Evolutionary conservation across 768 basidiomycete species (phyloP).

Genomic region (Xerocomus brunneocitrinus): DNA sequence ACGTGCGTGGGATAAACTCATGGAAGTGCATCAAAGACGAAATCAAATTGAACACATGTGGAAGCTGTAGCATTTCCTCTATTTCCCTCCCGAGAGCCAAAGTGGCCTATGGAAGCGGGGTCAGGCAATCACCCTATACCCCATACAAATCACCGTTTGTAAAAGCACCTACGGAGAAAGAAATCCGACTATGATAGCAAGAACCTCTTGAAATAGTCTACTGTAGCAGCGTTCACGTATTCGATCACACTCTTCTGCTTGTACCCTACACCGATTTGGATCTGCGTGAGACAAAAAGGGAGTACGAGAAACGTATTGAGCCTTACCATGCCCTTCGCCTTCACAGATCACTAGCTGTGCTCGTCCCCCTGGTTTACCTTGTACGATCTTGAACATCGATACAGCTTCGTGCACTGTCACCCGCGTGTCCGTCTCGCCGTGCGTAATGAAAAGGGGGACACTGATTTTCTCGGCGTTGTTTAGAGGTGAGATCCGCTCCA

Average conservation of each 20-base stretch:
- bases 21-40: not conserved
- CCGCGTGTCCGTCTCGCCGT: slow-evolving; percentile 39
- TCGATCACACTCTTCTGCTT: slow-evolving; percentile 42
- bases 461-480: slow-evolving; percentile 35
- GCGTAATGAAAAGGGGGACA: slow-evolving; percentile 37
- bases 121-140: not conserved
- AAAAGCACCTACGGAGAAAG: slow-evolving; percentile 1
- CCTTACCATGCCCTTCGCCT: slow-evolving; percentile 41
- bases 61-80: not conserved
- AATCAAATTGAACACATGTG: not conserved
- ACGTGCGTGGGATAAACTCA: not conserved
- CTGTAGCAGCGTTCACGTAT: slow-evolving; percentile 37
- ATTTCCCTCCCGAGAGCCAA: not conserved
- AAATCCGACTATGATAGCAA: slow-evolving; percentile 19
- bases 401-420: slow-evolving; percentile 38
- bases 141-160: not conserved
- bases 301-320: not conserved
- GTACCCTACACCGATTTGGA: slow-evolving; percentile 30
- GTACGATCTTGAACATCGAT: slow-evolving; percentile 34
- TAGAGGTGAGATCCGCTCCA: slow-evolving; percentile 38
- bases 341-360: slow-evolving; percentile 38
- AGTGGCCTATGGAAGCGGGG: not conserved
- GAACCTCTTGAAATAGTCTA: slow-evolving; percentile 36
- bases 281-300: slow-evolving; percentile 1
- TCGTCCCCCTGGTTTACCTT: slow-evolving; percentile 19